A percentile compares a stretch with the other conserved stretches of the same genome.
Evolutionary conservation across 2,329 filamentous ascomycete genomes (phyloP).

Genomic region (Epichloe coenophiala): DNA sequence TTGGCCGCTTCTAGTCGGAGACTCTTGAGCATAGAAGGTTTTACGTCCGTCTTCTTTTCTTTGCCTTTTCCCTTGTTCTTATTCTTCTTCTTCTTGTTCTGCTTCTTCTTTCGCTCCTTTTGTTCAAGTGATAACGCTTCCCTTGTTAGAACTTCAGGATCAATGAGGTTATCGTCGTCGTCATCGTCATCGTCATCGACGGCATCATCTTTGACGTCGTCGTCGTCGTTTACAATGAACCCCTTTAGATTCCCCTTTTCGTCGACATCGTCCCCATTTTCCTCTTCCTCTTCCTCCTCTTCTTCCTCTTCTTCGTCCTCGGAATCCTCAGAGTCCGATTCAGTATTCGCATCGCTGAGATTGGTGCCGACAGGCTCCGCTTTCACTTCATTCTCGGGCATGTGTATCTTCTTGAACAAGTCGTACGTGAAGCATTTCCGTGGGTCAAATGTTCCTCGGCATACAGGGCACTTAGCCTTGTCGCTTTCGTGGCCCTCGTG

Average conservation of each 20-base stretch:
- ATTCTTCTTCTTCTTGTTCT: slow-evolving; percentile 9
- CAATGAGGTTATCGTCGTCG: slow-evolving; percentile 8
- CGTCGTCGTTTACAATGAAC: slow-evolving; percentile 19
- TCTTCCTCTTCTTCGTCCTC: slow-evolving; percentile 4
- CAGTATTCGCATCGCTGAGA: slow-evolving; percentile 17
- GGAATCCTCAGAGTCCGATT: slow-evolving; percentile 13
- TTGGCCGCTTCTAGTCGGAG: slow-evolving; percentile 54
- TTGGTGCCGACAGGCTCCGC: slow-evolving; percentile 24
- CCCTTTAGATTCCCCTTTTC: slow-evolving; percentile 21
- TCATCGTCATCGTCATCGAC: slow-evolving; percentile 14
- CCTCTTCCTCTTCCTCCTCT: slow-evolving; percentile 9
- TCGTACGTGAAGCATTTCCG: slow-evolving; percentile 60
- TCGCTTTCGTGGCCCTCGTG: slow-evolving; percentile 45
- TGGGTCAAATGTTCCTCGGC: slow-evolving; percentile 52
- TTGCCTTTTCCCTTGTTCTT: slow-evolving; percentile 24
- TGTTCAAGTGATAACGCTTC: slow-evolving; percentile 5
- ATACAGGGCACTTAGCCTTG: slow-evolving; percentile 59
- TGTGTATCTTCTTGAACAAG: slow-evolving; percentile 61
- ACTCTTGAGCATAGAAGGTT: slow-evolving; percentile 42
- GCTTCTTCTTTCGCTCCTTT: slow-evolving; percentile 5
- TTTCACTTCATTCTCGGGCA: slow-evolving; percentile 36
- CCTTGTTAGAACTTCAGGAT: slow-evolving; percentile 5
- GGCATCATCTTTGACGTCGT: slow-evolving; percentile 20
- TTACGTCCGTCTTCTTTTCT: slow-evolving; percentile 29
- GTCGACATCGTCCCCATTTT: slow-evolving; percentile 18